Percentiles rank a stretch among this genome's conserved stretches.
phyloP scores from a whole-genome alignment of 768 basidiomycete species.

The Cantharellus cinnabarinus region DNA sequence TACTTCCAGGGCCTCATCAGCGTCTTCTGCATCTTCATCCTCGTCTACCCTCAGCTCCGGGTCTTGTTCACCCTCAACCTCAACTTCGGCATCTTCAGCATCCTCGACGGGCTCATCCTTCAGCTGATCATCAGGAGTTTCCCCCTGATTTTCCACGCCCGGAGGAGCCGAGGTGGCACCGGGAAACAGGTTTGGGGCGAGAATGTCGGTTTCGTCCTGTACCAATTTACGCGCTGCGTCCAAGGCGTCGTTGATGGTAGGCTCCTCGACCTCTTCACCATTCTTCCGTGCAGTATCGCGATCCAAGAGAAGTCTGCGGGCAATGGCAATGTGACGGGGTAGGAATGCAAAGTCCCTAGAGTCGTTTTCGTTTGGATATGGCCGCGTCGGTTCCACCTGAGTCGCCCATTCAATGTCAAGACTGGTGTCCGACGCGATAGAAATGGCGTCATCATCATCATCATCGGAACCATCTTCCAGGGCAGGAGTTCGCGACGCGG shows the following conservation, averaged over 20 bases:
- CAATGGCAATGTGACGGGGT: not conserved
- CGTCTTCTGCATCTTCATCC: constrained; percentile 17
- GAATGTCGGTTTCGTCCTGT: constrained; percentile 9
- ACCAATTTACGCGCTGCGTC: not conserved
- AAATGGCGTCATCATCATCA: constrained; percentile 11
- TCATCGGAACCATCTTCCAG: constrained; percentile 20
- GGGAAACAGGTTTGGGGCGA: not conserved
- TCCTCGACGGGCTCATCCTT: constrained; percentile 7
- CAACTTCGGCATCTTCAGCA: constrained; percentile 7
- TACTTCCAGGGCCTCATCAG: constrained; percentile 19
- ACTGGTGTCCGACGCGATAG: not conserved
- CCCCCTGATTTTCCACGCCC: too few relatives aligned
- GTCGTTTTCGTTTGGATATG: not conserved
- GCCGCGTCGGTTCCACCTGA: not conserved
- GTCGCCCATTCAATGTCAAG: not conserved
- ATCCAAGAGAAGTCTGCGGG: not conserved
- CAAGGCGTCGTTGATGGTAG: not conserved
- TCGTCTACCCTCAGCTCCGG: constrained; percentile 12
- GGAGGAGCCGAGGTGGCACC: not conserved
- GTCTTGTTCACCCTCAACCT: constrained; percentile 12
- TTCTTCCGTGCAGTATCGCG: not conserved
- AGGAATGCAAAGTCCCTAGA: not conserved
- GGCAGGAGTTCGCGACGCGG: constrained; percentile 13
- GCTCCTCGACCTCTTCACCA: constrained; percentile 4
- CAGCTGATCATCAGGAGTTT: constrained; percentile 17